Evolutionary conservation across 768 basidiomycete genomes (phyloP), one percentile per base, ranked within the genome.

Genomic region (Boletus sensibilis): DNA sequence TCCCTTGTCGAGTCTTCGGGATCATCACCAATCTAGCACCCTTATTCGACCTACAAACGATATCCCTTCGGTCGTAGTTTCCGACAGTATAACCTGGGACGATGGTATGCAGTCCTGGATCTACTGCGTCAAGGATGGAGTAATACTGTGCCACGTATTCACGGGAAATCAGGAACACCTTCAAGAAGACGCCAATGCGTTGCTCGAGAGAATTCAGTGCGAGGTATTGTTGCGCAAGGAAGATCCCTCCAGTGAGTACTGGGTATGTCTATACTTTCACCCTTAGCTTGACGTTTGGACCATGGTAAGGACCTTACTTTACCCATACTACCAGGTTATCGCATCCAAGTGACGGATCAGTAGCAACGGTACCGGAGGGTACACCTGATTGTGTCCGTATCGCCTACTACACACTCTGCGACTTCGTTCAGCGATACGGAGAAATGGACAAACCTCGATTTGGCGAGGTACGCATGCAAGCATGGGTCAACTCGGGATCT

Each of bases 141-240:
- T 68, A 3, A 65, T 44, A 18, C 67, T 76, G 16, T 71, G 72
- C 23, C 82, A 83, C 53, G 56, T 84, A 41, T 83, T 82, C 58
- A 79, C 79, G 1, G 71, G 78, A n/a, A 83, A 83, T 56, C 58
- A 69, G 16, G 61, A 65, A n/a, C 33, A 50, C 4, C 64, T 81
- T 43, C 82, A 83, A 60, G 52, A 39, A 43, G 69, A 71, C 1
- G 74, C 80, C 13, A 74, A 73, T 2, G 51, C 43, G 7, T 60
- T 82, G 29, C 65, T 83, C 5, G 61, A 66, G 23, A 63, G 62
- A 14, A 70, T 83, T 14, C 82, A 84, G 61, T 37, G 68, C 57
- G 72, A 67, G 2, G 57, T 67, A 2, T 48, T 63, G 10, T 47
- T 72, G 45, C 53, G 49, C 35, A 62, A 50, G 44, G 64, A 64